These are phyloP conservation scores for Penicillium sp. DNA, from an alignment of 2,329 filamentous ascomycete genomes.

Conservation along the genomic window DNA sequence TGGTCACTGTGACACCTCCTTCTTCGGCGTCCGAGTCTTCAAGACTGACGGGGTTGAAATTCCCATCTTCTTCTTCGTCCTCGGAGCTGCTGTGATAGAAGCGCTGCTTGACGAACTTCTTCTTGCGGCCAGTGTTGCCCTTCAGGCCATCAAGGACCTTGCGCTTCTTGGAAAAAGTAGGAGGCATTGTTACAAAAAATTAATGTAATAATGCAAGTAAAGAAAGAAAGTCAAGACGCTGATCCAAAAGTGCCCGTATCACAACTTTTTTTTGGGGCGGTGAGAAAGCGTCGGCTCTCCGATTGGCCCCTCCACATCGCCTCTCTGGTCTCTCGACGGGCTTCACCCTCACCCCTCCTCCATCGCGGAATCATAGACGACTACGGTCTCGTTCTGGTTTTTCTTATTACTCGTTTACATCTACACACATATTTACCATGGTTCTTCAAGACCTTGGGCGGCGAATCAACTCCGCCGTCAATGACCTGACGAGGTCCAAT, in stretches of 20 bases:
- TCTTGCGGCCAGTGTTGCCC: constrained; percentile 51
- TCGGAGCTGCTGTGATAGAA: constrained; percentile 64
- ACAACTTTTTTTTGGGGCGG: constrained; percentile 37
- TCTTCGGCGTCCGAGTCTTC: constrained; percentile 47
- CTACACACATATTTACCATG: constrained; percentile 57
- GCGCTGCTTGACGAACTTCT: constrained; percentile 62
- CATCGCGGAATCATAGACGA: constrained; percentile 3
- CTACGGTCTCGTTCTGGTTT: neutral
- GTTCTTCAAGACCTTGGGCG: constrained; percentile 98
- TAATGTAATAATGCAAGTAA: constrained; percentile 11
- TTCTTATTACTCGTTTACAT: constrained; percentile 10
- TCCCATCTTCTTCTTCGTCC: constrained; percentile 53
- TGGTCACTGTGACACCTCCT: constrained; percentile 19
- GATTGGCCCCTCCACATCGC: constrained; percentile 38
- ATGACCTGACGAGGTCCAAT: constrained; percentile 84
- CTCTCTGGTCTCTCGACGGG: constrained; percentile 24
- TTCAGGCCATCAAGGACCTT: constrained; percentile 61
- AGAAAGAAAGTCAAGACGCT: constrained; percentile 2
- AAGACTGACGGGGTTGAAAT: constrained; percentile 53
- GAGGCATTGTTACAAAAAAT: constrained; percentile 38
- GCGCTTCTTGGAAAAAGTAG: constrained; percentile 51
- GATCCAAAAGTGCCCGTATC: constrained; percentile 13
- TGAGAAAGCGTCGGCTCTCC: constrained; percentile 25
- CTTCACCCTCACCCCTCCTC: constrained; percentile 24
- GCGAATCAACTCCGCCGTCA: constrained; percentile 96